Percentiles rank a stretch among this genome's conserved stretches.
These are phyloP conservation scores for Ceratopteris richardii DNA, from an alignment of 75 land plant genomes.

Conservation along the genomic window DNA sequence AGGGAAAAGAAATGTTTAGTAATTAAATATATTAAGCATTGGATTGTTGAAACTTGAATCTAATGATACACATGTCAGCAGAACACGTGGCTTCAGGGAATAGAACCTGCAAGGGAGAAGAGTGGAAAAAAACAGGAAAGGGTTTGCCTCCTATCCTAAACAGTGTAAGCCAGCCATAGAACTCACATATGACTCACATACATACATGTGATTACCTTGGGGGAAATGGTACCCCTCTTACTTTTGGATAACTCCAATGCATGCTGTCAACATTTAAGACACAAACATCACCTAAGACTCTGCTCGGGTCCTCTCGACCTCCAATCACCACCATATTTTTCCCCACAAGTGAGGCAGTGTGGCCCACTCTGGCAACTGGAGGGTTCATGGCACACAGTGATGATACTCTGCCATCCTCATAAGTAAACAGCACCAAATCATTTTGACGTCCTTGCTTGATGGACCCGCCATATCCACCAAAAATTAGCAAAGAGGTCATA, in stretches of 20 bases:
- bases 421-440: conserved; percentile 52
- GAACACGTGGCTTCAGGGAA: no score
- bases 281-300: conserved; percentile 69
- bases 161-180: no score
- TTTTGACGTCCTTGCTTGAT: conserved; percentile 75
- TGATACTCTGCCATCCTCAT: conserved; percentile 25
- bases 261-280: conserved; percentile 28
- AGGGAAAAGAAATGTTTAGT: neutral
- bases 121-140: no score
- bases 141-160: no score
- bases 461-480: conserved; percentile 91
- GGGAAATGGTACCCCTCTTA: conserved; percentile 46
- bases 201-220: conserved; percentile 73
- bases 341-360: conserved; percentile 52
- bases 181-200: no score
- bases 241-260: conserved; percentile 39
- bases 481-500: conserved; percentile 35
- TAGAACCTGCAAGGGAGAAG: no score
- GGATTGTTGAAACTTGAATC: neutral
- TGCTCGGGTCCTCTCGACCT: conserved; percentile 70
- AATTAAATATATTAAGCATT: neutral
- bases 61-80: no score
- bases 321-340: conserved; percentile 64
- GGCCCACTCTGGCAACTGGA: conserved; percentile 70
- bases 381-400: conserved; percentile 18